Evolutionary conservation across 306 rosid genomes (phyloP), one percentile per base, ranked within the genome.

Genomic region (Arachis stenosperma): DNA sequence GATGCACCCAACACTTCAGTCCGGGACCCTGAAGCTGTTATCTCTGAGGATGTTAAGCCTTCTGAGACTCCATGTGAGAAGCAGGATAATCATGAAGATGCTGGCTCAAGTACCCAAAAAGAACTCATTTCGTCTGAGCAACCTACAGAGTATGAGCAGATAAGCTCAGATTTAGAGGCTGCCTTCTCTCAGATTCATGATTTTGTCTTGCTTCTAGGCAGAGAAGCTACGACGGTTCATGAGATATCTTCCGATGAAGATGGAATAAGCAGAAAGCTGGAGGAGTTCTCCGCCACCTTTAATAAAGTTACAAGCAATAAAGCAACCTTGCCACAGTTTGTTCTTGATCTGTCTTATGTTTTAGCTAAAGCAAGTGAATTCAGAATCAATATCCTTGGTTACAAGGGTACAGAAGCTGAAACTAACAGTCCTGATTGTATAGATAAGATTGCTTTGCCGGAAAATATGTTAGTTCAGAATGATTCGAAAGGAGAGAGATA

Each of bases 371-470:
- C 96, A 77, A 77, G 84, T 65, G 91, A 85, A n/a, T 93, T 95
- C 78, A 90, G 91, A 80, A 86, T 88, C 75, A 90, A 83, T 74
- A 85, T 88, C 79, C 84, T 88, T 67, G 96, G 97, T 36, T 92
- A 87, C 79, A 89, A 82, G 83, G 88, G 88, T 78, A 65, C 74
- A 30, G 96, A 83, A 81, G 79, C 85, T 7, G 99, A 90, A 84
- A 69, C 86, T 36, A 90, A 40, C 71, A 91, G 98, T 83, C 97
- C 99, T 44, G 97, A 95, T 84, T 95, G 99, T 78, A 95, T 95
- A 60, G 99, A 95, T 81, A 95, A 95, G 86, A 88, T 95, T 68
- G 99, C 90, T 61, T 79, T 95, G 80, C 98, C 97, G 2, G 97
- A 95, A 82, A 89, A 91, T 72, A 95, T 83, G 86, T 81, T 80